phyloP scores from a whole-genome alignment of 345 rosid genomes.

The Kernera saxatilis region DNA sequence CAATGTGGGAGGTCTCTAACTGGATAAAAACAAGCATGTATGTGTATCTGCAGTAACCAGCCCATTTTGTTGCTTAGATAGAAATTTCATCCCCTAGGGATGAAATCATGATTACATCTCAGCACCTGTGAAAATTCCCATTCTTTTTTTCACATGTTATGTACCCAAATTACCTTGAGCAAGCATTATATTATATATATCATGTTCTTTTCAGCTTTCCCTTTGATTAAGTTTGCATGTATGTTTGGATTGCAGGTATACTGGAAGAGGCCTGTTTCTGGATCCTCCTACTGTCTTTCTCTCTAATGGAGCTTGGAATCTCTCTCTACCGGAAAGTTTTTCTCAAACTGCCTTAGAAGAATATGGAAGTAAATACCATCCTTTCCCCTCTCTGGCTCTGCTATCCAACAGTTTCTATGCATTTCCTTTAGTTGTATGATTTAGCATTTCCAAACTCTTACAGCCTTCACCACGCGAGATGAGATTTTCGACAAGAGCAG shows the following conservation, averaged over 20 bases:
- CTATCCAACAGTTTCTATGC: not conserved
- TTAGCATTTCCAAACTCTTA: constrained; percentile 12
- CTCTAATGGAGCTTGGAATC: constrained; percentile 53
- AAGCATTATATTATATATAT: not conserved
- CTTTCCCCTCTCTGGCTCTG: not conserved
- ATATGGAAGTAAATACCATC: constrained; percentile 40
- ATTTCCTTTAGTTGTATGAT: not conserved
- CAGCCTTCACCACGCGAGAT: constrained; percentile 65
- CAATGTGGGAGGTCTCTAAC: not conserved
- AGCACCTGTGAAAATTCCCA: not conserved
- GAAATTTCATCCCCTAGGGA: not conserved
- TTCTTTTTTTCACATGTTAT: not conserved
- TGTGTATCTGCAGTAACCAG: not conserved
- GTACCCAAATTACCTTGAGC: not conserved
- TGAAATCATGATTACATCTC: not conserved
- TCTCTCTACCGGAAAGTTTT: constrained; percentile 58
- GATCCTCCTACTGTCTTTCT: constrained; percentile 85
- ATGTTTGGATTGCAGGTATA: constrained; percentile 50
- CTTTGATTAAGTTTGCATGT: not conserved
- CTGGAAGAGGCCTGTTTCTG: constrained; percentile 87
- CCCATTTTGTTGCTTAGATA: not conserved
- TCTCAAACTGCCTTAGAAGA: constrained; percentile 22
- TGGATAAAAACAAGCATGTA: not conserved
- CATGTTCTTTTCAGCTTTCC: not conserved
- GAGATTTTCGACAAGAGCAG: constrained; percentile 60